Base-by-base conservation (phyloP, 768 basidiomycete species). In the Mycena vulgaris region DNA sequence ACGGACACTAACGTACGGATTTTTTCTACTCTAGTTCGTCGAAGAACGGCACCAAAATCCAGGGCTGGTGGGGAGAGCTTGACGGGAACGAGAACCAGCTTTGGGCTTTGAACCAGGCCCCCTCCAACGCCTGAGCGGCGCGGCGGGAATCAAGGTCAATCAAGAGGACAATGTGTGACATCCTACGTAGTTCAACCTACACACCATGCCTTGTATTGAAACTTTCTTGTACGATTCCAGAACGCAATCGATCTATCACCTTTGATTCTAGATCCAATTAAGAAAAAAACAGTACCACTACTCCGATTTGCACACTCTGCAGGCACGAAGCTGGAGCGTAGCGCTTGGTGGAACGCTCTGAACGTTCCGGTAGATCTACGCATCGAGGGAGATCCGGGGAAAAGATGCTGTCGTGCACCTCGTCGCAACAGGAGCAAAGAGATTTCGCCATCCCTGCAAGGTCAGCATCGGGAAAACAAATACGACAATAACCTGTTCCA, bases 21-120 rank as follows among this genome's bases (percentile, higher is more conserved):
- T 40, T 63, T 31, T 47, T 52, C 31, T 56, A 47, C 64, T 56
- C 30, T 56, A 66, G 57, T n/a, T 66, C 65, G 35, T 39, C 55
- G 27, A 48, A 14, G 35, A 59, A 66, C 27, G 65, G 9, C 35
- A 59, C 65, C 56, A 66, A 66, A 30, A 52, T 66, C 37, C 65
- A 66, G 48, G 65, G 65, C 57, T 66, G 65, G 65, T 58, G 57
- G 48, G 56, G 64, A 28, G 23, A 17, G 56, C 56, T 66, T 33
- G 57, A 66, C 49, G 65, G 65, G 48, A 66, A 66, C 48, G 57
- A 66, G 65, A 66, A 66, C 57, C 65, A 66, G 57, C 65, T 66
- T 40, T 66, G 65, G 65, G 63, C 63, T 53, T 64, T 64, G 52
- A 33, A 45, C 8, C 35, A 14, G 61, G 61, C 16, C 61, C 45